Evolutionary conservation across 495 filamentous ascomycete genomes (phyloP), one percentile per base, ranked within the genome.

Genomic region (Aspergillus indologenus): DNA sequence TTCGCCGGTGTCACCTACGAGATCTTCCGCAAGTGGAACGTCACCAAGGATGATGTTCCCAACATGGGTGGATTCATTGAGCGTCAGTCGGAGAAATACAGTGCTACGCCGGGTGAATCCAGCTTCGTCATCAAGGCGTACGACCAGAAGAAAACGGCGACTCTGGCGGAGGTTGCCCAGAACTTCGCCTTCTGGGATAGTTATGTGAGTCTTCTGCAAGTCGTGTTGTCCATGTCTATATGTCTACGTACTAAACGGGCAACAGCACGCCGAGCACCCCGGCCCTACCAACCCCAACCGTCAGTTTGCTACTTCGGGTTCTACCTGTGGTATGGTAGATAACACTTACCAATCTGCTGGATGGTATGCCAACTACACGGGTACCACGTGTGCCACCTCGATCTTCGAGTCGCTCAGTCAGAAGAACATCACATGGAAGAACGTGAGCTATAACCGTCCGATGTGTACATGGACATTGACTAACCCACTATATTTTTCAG

Each of bases 51-150:
- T 29, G 75, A 77, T 57, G 61, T 65, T 3, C 73, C 75, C 51
- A 75, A 68, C 49, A 77, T 78, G 75, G 68, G 60, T 17, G 75
- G 75, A 52, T 78, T 76, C 54, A 67, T 78, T 48, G 72, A 76
- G 61, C 70, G 75, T 8, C 73, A 77, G 53, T 74, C 70, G n/a
- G 75, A 77, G 26, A 72, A 70, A 58, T 78, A 76, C 54, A 51
- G 57, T 19, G 64, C 69, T 19, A 75, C 73, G 40, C 75, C 75
- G 2, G 72, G 72, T 9, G 72, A 76, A 45, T 58, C 72, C 1
- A 55, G 69, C 1, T 76, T 74, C 50, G 73, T 75, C 43, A 77
- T 77, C 66, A 72, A 75, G 59, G 73, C 71, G 5, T 76, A 75
- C 34, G 57, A 65, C 42, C 47, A 72, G 61, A 71, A 75, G 65